Evolutionary conservation across 495 filamentous ascomycete genomes (phyloP), one percentile per base, ranked within the genome.

Genomic region (Penicillium taxi): DNA sequence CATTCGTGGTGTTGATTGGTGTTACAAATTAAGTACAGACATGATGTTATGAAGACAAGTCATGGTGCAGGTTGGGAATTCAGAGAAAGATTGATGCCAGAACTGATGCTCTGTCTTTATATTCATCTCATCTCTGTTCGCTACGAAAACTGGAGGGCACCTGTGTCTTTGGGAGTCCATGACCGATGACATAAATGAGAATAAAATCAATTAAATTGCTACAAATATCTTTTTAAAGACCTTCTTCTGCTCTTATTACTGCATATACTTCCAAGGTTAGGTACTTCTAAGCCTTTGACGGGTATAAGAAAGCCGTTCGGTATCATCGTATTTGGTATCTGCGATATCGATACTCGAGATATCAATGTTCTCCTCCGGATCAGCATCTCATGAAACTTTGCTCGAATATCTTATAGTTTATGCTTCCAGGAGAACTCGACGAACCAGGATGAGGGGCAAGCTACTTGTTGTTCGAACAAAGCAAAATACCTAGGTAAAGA

Each of bases 11-110:
- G 59, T 55, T 56, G 39, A 52, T 45, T 44, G 47, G 25, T 35
- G 26, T 48, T 59, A 50, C 53, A 58, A 40, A 42, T 42, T 45
- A 38, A 44, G 55, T 46, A 54, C 53, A 36, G 49, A 58, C 55
- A 60, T 52, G 58, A 64, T 50, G 48, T 64, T 43, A 62, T 52
- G 60, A 64, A 57, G 54, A 48, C 57, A 58, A 42, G 50, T 47
- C 33, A 44, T 27, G 35, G 37, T 39, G 41, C 51, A 51, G 47
- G 47, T 32, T 26, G 39, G 30, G 33, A 26, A 34, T 29, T 20
- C 6, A 28, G 39, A 32, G 20, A 42, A 28, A 17, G 32, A 34
- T 24, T 22, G 27, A 26, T 25, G 21, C 17, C 22, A 8, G 6
- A 23, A 22, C 23, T 22, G 5, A 13, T 33, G 30, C 21, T 23